A percentile compares a stretch with the other conserved stretches of the same genome.
Evolutionary conservation across 2,329 filamentous ascomycete species (phyloP).

Genomic region (Ophiocordyceps sinensis): DNA sequence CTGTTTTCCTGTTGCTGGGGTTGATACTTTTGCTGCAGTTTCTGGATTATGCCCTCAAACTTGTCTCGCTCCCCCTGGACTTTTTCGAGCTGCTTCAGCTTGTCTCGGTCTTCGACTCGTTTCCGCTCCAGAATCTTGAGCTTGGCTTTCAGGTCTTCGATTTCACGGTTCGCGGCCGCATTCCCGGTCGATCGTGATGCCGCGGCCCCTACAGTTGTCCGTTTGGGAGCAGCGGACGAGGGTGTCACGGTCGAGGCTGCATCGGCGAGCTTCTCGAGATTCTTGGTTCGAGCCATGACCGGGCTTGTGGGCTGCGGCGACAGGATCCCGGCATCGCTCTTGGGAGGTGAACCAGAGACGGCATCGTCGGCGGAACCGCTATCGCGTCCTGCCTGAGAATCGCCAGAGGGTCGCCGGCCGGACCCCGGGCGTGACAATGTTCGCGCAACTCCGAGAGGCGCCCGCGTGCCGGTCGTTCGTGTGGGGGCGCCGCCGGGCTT

Average conservation of each 20-base stretch:
- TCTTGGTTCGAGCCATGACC: slow-evolving; percentile 32
- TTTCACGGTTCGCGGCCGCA: slow-evolving; percentile 46
- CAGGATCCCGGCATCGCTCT: slow-evolving; percentile 34
- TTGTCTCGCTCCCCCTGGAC: slow-evolving; percentile 63
- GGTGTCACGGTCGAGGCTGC: slow-evolving; percentile 11
- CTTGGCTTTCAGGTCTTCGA: slow-evolving; percentile 82
- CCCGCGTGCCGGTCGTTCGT: slow-evolving; percentile 25
- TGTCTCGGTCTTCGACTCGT: slow-evolving; percentile 69
- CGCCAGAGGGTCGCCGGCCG: slow-evolving; percentile 29
- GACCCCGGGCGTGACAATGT: slow-evolving; percentile 21
- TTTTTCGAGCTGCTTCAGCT: slow-evolving; percentile 63
- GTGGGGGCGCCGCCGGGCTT: slow-evolving; percentile 16
- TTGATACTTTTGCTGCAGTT: slow-evolving; percentile 78
- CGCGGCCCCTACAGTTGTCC: slow-evolving; percentile 13
- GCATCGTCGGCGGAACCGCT: slow-evolving; percentile 19
- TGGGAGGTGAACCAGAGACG: slow-evolving; percentile 28
- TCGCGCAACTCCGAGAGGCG: slow-evolving; percentile 22
- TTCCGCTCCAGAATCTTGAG: slow-evolving; percentile 80
- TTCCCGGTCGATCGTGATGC: slow-evolving; percentile 26
- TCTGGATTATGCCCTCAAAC: slow-evolving; percentile 76
- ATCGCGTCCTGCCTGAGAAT: slow-evolving; percentile 29
- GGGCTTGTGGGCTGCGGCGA: slow-evolving; percentile 37
- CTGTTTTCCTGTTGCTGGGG: slow-evolving; percentile 67
- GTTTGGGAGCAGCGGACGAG: slow-evolving; percentile 17
- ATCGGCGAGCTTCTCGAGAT: slow-evolving; percentile 36